These are phyloP conservation scores for Cinnamomum micranthum DNA, from an alignment of 164 flowering plant species.

Conservation along the genomic window DNA sequence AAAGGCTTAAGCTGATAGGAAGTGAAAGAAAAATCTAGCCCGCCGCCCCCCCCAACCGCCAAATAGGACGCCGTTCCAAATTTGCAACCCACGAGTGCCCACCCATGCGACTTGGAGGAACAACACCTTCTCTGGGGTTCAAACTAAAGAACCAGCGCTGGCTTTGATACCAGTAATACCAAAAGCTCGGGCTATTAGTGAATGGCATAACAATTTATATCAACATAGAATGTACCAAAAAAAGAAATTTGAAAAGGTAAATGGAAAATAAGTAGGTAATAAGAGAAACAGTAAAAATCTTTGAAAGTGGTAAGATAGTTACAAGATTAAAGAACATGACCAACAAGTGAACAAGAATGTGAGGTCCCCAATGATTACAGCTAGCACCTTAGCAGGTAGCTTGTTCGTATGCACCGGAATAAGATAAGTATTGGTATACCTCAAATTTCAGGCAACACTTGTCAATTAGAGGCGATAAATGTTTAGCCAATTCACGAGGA, in stretches of 20 bases:
- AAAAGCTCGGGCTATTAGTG: no score
- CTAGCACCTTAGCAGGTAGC: neutral
- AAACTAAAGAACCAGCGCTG: no score
- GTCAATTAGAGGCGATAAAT: slow-evolving; percentile 76
- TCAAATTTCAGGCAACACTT: slow-evolving; percentile 52
- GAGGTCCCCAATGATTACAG: neutral
- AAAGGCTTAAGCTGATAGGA: no score
- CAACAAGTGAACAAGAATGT: neutral
- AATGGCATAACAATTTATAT: neutral
- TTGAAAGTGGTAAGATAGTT: neutral
- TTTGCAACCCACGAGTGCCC: no score
- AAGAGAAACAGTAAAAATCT: neutral
- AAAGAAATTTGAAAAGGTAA: neutral
- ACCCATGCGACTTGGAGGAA: no score
- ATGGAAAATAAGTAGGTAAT: no score
- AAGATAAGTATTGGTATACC: slow-evolving; percentile 37
- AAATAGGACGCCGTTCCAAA: no score
- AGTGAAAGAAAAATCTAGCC: no score
- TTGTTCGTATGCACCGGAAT: neutral
- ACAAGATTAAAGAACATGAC: neutral
- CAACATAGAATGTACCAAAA: neutral
- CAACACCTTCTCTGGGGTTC: no score
- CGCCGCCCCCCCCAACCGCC: no score
- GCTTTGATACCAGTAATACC: no score
- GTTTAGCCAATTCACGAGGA: slow-evolving; percentile 71